Evolutionary conservation across 352 stramenopile species (phyloP), one percentile per base, ranked within the genome.

Genomic region (Globisporangium mamillatum): DNA sequence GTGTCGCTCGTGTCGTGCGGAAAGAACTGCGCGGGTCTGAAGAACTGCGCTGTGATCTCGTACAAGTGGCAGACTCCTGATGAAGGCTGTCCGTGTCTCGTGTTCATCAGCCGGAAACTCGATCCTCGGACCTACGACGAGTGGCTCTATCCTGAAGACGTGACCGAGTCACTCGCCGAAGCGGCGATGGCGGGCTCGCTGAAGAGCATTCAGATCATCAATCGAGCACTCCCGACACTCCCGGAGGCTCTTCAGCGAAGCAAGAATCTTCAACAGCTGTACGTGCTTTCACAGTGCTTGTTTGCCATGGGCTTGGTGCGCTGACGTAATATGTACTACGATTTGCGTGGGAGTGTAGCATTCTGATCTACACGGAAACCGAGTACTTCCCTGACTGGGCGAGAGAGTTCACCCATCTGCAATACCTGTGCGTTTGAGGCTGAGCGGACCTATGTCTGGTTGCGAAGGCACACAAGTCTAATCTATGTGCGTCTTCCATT

Each of bases 331-430:
- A n/a, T 48, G 9, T 48, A 8, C 16, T 46, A 14, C 16, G 41
- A 9, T 14, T 24, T 60, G 27, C n/a, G 27, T 41, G 20, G 24
- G 22, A n/a, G 8, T 10, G 10, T n/a, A 67, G 66, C 48, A 70
- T 67, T 25, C 12, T 73, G 46, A 70, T 71, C 57, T 73, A 69
- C 62, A 72, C 67, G 0, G 54, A 68, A 61, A 72, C 67, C 3
- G 67, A 72, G 16, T n/a, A 12, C 8, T 56, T 72, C 22, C 67
- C 67, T 25, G 62, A 68, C 38, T 72, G 67, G 67, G 60, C 27
- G 16, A 65, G 58, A 18, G 52, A 72, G 22, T 25, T 72, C 25
- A 53, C 38, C 10, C 34, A 68, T 20, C 7, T 72, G 53, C 53
- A 69, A 24, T 72, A 72, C 38, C 16, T 72, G 67, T 72, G 55